Conservation (phyloP, 176 grass and related monocot species). For the Bothriochloa decipiens region DNA sequence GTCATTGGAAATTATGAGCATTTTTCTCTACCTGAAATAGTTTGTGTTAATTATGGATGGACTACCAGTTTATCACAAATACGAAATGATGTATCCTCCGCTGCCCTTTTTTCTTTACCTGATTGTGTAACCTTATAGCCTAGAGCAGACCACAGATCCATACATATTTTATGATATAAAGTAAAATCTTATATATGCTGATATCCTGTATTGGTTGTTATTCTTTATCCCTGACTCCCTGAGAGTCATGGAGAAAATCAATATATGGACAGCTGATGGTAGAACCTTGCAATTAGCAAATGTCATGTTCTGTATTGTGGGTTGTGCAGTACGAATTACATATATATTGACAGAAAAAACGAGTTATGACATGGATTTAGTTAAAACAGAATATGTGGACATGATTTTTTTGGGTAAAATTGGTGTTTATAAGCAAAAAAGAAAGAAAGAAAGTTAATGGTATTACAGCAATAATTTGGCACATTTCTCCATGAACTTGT, state of each 20-base stretch:
- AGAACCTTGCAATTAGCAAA: slow-evolving; percentile 19
- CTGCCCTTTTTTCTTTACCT: background rate
- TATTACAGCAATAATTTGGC: background rate
- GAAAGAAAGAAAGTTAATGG: background rate
- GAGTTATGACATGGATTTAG: background rate
- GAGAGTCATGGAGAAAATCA: background rate
- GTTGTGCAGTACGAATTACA: background rate
- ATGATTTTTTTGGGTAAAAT: background rate
- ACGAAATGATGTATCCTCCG: background rate
- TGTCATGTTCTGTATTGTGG: background rate
- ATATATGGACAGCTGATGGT: background rate
- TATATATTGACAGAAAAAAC: slow-evolving; percentile 6
- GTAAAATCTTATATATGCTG: background rate
- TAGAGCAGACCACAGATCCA: slow-evolving; percentile 22
- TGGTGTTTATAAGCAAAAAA: slow-evolving; percentile 15
- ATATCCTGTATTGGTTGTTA: background rate
- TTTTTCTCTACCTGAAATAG: slow-evolving; percentile 18
- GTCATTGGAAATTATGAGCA: slow-evolving; percentile 32
- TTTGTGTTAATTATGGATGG: slow-evolving; percentile 13
- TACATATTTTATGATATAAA: background rate
- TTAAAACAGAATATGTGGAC: slow-evolving; percentile 24
- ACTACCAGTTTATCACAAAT: slow-evolving; percentile 15
- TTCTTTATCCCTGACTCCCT: slow-evolving; percentile 2
- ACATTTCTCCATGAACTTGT: background rate
- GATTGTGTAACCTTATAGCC: slow-evolving; percentile 29